A percentile compares a stretch with the other conserved stretches of the same genome.
phyloP scores from a whole-genome alignment of 2,329 filamentous ascomycete species.

The Alternaria consortialis region DNA sequence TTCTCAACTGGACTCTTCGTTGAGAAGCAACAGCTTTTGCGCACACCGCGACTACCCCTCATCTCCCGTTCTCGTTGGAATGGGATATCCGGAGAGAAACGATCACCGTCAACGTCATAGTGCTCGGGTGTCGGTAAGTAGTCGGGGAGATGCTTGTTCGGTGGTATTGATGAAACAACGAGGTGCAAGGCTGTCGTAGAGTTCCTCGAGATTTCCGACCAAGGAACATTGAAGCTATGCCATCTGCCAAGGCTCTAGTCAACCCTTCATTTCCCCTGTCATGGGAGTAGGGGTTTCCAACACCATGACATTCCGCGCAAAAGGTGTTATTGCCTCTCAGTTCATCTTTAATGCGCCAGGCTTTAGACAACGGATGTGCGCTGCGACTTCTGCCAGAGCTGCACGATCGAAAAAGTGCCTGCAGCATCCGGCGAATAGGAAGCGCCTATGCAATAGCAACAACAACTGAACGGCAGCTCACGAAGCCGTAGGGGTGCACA shows the following conservation, averaged over 20 bases:
- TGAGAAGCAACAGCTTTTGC: not conserved
- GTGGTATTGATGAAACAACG: slow-evolving; percentile 12
- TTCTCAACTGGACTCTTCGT: not conserved
- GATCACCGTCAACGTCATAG: not conserved
- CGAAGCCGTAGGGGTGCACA: not conserved
- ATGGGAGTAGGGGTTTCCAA: not conserved
- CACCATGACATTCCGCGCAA: slow-evolving; percentile 1
- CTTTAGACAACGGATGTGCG: not conserved
- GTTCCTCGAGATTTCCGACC: not conserved
- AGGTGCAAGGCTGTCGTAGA: slow-evolving; percentile 2
- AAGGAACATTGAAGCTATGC: not conserved
- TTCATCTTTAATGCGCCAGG: not conserved
- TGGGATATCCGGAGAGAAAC: not conserved
- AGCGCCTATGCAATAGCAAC: not conserved
- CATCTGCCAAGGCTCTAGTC: slow-evolving; percentile 14
- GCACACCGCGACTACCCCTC: not conserved
- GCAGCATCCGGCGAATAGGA: not conserved
- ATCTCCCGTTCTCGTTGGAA: rapidly evolving
- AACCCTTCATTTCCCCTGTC: slow-evolving; percentile 9
- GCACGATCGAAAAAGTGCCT: not conserved
- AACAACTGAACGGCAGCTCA: not conserved
- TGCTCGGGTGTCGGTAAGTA: not conserved
- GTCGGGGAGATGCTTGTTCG: not conserved
- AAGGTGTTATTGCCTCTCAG: not conserved
- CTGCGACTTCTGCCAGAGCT: not conserved